Base-by-base conservation (phyloP, 306 rosid species). In the Pyrus bretschneideri region DNA sequence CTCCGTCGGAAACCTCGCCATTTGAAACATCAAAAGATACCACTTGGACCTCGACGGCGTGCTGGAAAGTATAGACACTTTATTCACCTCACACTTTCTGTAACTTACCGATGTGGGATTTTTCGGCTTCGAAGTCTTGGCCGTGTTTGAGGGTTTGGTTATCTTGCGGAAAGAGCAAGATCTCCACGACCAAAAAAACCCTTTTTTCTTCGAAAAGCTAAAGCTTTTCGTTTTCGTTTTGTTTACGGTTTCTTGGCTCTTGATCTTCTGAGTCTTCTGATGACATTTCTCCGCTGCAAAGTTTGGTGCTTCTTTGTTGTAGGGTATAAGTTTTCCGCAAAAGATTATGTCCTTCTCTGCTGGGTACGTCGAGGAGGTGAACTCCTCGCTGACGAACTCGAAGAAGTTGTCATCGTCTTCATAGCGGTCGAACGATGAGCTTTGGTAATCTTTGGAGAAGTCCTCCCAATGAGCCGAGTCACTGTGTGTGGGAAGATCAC, bases 311-410 rank as follows among this genome's bases (percentile, higher is more conserved):
- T 81, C 91, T 69, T 68, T 85, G 85, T 67, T 83, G 85, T 74
- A 82, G 21, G 91, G 87, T 42, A 94, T 94, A 79, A 90, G 81
- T 73, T 90, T 94, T 6, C 98, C 98, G 11, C 98, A 94, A 54
- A 94, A 94, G 81, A 94, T 82, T 44, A 94, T 84, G 67, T 85
- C 76, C 19, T 81, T 85, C 19, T 80, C 84, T 4, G 82, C 68
- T 25, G 82, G 6, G 65, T 29, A 57, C 13, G 78, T n/a, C 1
- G 96, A 46, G 49, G 88, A 74, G 2, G 83, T 66, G 80, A 86
- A 86, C 19, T 91, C 89, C 69, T 86, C 90, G 25, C 95, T 89
- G 75, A 82, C 80, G 75, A 94, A 94, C 81, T 88, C 98, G 25
- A 94, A 94, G 81, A 89, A 86, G 1, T 86, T 83, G 76, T 86